These are phyloP conservation scores for Epichloe scottii DNA, from an alignment of 2,329 filamentous ascomycete genomes.

Conservation along the genomic window DNA sequence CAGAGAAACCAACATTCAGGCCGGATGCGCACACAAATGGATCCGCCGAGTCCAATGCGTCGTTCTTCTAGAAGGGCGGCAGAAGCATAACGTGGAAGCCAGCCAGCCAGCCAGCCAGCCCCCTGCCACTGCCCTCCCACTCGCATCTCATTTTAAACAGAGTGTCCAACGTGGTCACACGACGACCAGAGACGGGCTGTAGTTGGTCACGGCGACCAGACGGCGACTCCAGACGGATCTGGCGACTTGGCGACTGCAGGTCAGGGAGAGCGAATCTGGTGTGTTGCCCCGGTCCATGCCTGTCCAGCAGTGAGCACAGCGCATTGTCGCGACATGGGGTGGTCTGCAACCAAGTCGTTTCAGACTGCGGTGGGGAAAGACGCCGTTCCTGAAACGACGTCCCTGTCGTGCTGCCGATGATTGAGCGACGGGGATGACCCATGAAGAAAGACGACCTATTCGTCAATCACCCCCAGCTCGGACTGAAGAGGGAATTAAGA, in stretches of 20 bases:
- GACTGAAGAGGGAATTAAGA: background rate
- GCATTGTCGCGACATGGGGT: slow-evolving; percentile 2
- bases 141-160: slow-evolving; percentile 3
- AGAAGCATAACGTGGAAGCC: slow-evolving; percentile 11
- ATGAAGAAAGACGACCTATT: background rate
- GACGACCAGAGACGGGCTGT: slow-evolving; percentile 6
- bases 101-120: background rate
- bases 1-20: background rate
- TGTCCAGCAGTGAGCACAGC: too few relatives aligned
- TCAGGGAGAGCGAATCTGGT: slow-evolving; percentile 1
- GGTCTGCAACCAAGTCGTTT: slow-evolving; percentile 12
- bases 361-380: slow-evolving; percentile 16
- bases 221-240: slow-evolving; percentile 8
- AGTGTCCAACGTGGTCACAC: slow-evolving; percentile 6
- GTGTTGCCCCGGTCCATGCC: background rate
- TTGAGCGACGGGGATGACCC: background rate
- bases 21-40: background rate
- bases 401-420: background rate
- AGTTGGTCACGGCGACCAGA: slow-evolving; percentile 10
- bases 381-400: slow-evolving; percentile 18
- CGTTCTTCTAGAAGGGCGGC: slow-evolving; percentile 19
- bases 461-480: background rate
- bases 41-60: background rate
- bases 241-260: background rate
- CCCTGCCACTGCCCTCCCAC: background rate